Evolutionary conservation across 208 protist species (phyloP).

Genomic region (Trypanosoma melophagium): DNA sequence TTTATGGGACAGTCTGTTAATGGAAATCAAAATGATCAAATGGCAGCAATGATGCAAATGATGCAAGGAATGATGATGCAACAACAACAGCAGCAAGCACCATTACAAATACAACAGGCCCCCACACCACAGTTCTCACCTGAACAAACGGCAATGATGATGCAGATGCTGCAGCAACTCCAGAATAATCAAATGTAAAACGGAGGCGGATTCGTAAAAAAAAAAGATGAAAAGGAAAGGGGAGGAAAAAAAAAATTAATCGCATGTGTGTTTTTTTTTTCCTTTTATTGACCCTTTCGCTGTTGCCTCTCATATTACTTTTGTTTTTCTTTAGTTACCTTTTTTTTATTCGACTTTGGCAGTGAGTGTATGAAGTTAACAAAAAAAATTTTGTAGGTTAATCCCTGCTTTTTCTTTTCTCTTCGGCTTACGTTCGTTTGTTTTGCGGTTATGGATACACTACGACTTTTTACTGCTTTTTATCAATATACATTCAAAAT

Average conservation of each 20-base stretch:
- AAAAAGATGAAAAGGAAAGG: background rate
- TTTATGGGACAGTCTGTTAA: background rate
- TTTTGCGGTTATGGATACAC: too few relatives aligned
- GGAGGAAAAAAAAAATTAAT: slow-evolving; percentile 7
- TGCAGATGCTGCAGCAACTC: slow-evolving; percentile 36
- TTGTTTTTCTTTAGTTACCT: too few relatives aligned
- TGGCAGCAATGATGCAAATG: slow-evolving; percentile 40
- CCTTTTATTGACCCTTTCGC: too few relatives aligned
- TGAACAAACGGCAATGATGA: slow-evolving; percentile 52
- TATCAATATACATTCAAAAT: too few relatives aligned
- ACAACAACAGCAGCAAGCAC: slow-evolving; percentile 23
- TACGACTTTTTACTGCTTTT: too few relatives aligned
- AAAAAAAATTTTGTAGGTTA: too few relatives aligned
- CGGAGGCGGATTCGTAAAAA: background rate
- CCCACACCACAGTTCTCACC: slow-evolving; percentile 16
- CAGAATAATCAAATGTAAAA: slow-evolving; percentile 20
- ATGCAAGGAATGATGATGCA: slow-evolving; percentile 29
- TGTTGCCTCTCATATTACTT: too few relatives aligned
- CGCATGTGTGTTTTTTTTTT: background rate
- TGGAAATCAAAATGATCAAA: slow-evolving; percentile 7
- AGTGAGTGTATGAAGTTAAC: too few relatives aligned
- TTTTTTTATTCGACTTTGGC: too few relatives aligned
- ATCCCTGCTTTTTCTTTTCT: too few relatives aligned
- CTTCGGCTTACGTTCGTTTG: too few relatives aligned
- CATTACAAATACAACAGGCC: slow-evolving; percentile 1